phyloP scores from a whole-genome alignment of 208 protist species.

The Trichomonas tenax region DNA sequence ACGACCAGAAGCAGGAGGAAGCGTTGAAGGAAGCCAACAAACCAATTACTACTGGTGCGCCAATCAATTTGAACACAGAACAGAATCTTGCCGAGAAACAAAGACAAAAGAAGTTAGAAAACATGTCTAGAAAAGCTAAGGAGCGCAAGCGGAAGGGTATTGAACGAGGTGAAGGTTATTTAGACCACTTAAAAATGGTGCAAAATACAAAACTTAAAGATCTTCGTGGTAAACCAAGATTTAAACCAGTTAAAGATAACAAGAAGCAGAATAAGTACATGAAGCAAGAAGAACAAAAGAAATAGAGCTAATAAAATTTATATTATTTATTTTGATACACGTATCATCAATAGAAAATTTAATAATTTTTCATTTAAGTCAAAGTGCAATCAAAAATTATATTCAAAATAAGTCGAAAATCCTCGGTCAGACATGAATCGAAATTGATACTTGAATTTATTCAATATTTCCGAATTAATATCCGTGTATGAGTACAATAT shows the following conservation, averaged over 20 bases:
- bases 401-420: no score
- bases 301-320: no score
- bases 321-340: no score
- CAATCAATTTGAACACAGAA: background rate
- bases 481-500: no score
- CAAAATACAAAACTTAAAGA: background rate
- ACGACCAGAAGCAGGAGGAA: background rate
- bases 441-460: no score
- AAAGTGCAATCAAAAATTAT: no score
- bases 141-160: background rate
- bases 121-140: background rate
- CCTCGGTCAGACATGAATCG: no score
- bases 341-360: no score
- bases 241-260: background rate
- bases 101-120: background rate
- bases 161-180: background rate
- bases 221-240: background rate
- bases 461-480: no score
- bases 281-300: no score
- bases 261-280: background rate
- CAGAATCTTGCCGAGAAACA: background rate
- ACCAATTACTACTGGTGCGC: background rate
- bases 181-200: background rate
- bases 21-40: background rate
- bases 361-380: no score